These are phyloP conservation scores for Nissolia schottii DNA, from an alignment of 306 rosid genomes.

Conservation along the genomic window DNA sequence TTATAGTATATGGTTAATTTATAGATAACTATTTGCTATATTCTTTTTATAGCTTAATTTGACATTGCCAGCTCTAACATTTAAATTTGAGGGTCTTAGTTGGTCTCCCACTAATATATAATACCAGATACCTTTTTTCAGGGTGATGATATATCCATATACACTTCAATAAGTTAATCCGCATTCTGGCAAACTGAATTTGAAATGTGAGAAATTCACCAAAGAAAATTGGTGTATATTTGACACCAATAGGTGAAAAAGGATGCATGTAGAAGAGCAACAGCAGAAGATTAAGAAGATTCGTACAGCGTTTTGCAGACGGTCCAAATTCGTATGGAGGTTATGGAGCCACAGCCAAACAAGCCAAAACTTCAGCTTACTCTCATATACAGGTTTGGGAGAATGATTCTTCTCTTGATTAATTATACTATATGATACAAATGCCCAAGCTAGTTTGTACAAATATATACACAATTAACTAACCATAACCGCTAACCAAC, in stretches of 20 bases:
- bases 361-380: conserved; percentile 84
- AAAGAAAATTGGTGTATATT: conserved; percentile 41
- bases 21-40: not conserved
- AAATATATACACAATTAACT: too few relatives aligned
- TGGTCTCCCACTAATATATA: too few relatives aligned
- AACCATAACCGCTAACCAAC: too few relatives aligned
- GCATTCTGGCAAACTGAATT: conserved; percentile 63
- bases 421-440: too few relatives aligned
- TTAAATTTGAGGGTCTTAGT: not conserved
- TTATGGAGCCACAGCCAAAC: conserved; percentile 92
- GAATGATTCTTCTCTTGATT: too few relatives aligned
- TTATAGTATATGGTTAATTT: not conserved
- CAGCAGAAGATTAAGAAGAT: conserved; percentile 80
- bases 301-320: conserved; percentile 67
- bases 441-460: too few relatives aligned
- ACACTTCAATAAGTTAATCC: conserved; percentile 89
- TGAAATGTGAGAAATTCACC: not conserved
- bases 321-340: conserved; percentile 77
- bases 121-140: conserved; percentile 29
- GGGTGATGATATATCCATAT: conserved; percentile 96
- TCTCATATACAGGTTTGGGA: conserved; percentile 38
- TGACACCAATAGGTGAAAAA: conserved; percentile 63
- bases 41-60: not conserved
- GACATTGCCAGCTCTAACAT: not conserved
- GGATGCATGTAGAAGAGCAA: conserved; percentile 69